Evolutionary conservation across 352 stramenopile genomes (phyloP).

Genomic region (Halophytophthora polymorphica): DNA sequence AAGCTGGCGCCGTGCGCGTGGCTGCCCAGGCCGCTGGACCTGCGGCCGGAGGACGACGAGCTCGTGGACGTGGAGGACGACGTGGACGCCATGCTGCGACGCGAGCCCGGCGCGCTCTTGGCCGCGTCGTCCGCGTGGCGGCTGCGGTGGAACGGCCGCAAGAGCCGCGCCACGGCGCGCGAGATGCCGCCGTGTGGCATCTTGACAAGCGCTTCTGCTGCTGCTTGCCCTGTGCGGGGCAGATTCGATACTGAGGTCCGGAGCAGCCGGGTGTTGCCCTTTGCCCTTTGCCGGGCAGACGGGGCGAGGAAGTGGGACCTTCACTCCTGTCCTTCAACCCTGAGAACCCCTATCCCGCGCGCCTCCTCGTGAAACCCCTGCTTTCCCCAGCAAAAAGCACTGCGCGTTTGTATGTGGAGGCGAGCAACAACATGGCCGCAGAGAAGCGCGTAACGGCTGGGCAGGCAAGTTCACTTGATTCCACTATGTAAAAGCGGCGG

Average conservation of each 20-base stretch:
- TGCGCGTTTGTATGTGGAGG: no score
- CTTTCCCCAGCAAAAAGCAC: no score
- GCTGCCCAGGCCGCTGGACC: constrained; percentile 13
- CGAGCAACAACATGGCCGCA: no score
- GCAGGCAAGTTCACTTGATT: no score
- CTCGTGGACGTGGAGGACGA: constrained; percentile 25
- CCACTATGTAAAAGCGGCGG: no score
- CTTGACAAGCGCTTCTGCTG: background rate
- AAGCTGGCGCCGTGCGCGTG: constrained; percentile 10
- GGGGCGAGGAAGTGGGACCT: constrained; percentile 20
- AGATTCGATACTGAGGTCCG: constrained; percentile 20
- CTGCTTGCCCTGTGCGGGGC: constrained; percentile 4
- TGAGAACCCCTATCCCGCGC: no score
- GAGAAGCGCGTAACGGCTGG: no score
- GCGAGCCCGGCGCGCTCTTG: background rate
- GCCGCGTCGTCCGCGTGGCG: constrained; percentile 14
- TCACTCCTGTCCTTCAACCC: constrained; percentile 13
- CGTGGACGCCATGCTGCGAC: constrained; percentile 18
- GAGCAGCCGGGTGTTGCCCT: constrained; percentile 7
- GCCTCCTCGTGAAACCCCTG: no score
- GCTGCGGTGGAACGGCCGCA: constrained; percentile 41
- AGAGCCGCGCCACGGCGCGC: constrained; percentile 32
- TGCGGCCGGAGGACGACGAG: constrained; percentile 13
- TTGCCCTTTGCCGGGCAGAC: constrained; percentile 6
- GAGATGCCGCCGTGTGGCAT: constrained; percentile 37